Conservation (phyloP, 306 rosid species). For the Vigna reflexopilosa region DNA sequence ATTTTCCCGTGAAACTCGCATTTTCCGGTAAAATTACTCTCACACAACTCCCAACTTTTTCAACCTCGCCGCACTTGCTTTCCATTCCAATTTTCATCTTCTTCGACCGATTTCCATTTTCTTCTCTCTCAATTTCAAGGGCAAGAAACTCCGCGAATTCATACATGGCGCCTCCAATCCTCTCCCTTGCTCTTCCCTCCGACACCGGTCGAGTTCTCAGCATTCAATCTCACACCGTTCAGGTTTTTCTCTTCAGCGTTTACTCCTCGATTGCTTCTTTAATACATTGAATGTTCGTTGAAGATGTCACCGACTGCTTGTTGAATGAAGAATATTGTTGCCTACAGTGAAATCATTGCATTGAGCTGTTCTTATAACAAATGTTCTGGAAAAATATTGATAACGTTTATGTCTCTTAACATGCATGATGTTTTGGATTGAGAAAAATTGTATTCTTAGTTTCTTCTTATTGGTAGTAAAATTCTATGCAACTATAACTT, state of each 20-base stretch:
- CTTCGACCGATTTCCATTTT: not conserved
- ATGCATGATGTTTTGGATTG: slow-evolving; percentile 1
- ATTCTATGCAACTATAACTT: not conserved
- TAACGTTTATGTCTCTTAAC: not conserved
- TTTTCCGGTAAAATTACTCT: slow-evolving; percentile 46
- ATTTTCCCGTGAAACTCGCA: slow-evolving; percentile 41
- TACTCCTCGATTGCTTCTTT: slow-evolving; percentile 1
- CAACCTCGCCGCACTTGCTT: not conserved
- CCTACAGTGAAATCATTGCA: not conserved
- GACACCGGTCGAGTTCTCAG: slow-evolving; percentile 82
- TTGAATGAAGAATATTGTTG: not conserved
- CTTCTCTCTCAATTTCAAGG: slow-evolving; percentile 29
- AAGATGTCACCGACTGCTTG: not conserved
- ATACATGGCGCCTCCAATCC: slow-evolving; percentile 74
- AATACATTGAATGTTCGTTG: not conserved
- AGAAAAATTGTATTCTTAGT: slow-evolving; percentile 20
- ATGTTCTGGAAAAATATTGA: not conserved
- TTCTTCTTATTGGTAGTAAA: not conserved
- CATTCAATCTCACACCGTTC: slow-evolving; percentile 88
- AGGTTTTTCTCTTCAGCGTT: slow-evolving; percentile 51
- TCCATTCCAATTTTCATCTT: not conserved
- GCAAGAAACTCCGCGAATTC: slow-evolving; percentile 38
- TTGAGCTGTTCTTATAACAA: slow-evolving; percentile 6
- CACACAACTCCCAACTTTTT: not conserved
- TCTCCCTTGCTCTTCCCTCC: slow-evolving; percentile 71